A percentile compares a stretch with the other conserved stretches of the same genome.
Evolutionary conservation across 495 filamentous ascomycete species (phyloP).

Genomic region (Penicillium diatomitis): DNA sequence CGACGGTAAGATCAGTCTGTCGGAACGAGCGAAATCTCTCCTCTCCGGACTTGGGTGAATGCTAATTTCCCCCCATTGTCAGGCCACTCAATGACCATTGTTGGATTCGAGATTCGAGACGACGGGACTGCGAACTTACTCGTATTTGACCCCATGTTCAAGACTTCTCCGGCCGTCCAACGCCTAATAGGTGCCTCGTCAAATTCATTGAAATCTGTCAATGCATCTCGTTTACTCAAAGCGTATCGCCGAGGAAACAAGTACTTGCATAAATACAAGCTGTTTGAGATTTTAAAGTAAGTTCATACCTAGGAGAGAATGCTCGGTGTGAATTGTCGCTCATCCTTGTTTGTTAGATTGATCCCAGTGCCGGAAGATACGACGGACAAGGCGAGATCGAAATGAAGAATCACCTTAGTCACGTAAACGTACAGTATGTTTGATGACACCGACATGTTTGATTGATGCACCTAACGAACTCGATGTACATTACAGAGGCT

Average conservation of each 20-base stretch:
- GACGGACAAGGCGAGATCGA: not conserved
- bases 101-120: constrained; percentile 66
- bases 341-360: not conserved
- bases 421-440: too few species aligned
- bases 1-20: constrained; percentile 38
- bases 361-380: not conserved
- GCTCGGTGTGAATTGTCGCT: too few species aligned
- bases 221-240: constrained; percentile 51
- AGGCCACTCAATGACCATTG: constrained; percentile 89
- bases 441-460: too few species aligned
- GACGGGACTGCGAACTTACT: constrained; percentile 64
- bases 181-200: constrained; percentile 41
- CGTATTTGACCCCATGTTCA: constrained; percentile 85
- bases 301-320: constrained; percentile 10
- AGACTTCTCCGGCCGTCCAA: constrained; percentile 54
- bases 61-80: not conserved
- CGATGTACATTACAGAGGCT: too few species aligned
- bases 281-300: constrained; percentile 74
- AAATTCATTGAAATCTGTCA: constrained; percentile 28
- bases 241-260: constrained; percentile 58
- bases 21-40: too few species aligned
- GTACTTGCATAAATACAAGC: constrained; percentile 59
- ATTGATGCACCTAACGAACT: too few species aligned
- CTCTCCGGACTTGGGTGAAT: not conserved
- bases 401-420: not conserved